Evolutionary conservation across 2,329 filamentous ascomycete genomes (phyloP).

Genomic region (Pseudocercospora musae): DNA sequence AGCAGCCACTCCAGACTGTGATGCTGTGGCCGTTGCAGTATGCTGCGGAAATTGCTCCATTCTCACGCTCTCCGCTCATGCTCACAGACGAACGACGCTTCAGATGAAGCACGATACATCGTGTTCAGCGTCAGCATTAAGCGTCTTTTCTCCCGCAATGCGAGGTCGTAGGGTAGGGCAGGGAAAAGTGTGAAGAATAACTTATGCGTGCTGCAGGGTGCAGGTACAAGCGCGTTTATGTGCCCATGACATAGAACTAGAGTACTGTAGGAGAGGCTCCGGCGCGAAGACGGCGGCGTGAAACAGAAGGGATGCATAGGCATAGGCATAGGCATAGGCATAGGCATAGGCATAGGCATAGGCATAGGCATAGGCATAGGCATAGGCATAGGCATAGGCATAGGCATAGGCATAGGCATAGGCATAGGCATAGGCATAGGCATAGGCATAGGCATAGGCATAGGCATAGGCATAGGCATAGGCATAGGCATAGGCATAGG

Average conservation of each 20-base stretch:
- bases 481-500: too few relatives aligned
- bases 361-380: too few relatives aligned
- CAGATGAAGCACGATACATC: neutral
- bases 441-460: too few relatives aligned
- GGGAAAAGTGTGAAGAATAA: neutral
- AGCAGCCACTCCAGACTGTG: neutral
- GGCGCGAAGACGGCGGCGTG: neutral
- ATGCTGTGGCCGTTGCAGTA: neutral
- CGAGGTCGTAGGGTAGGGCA: neutral
- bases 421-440: too few relatives aligned
- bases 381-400: too few relatives aligned
- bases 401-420: too few relatives aligned
- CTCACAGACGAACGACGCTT: neutral
- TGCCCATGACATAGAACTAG: neutral
- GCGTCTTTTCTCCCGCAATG: neutral
- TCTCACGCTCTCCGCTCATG: neutral
- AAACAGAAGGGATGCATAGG: neutral
- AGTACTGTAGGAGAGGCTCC: neutral
- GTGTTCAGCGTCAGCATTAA: neutral
- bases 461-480: too few relatives aligned
- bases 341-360: too few relatives aligned
- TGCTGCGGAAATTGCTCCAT: neutral
- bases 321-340: too few relatives aligned
- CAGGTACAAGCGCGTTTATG: constrained; percentile 1
- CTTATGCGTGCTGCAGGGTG: neutral